Evolutionary conservation across 495 filamentous ascomycete species (phyloP).

Genomic region (Lasiosphaeria ovina): DNA sequence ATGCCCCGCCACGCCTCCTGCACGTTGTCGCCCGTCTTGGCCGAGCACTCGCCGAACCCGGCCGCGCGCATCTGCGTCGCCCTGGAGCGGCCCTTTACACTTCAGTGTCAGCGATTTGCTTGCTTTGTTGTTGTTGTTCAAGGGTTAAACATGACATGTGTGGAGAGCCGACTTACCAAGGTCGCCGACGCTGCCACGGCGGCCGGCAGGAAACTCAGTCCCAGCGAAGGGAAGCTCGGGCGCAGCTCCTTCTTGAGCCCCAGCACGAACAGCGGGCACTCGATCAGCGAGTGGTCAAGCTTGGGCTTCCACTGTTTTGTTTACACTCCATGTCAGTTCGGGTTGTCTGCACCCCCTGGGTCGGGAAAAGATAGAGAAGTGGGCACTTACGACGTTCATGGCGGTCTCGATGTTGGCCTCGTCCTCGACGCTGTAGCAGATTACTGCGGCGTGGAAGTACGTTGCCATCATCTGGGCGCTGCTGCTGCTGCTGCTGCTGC

Average conservation of each 20-base stretch:
- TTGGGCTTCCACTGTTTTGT: slow-evolving; percentile 27
- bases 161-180: neutral
- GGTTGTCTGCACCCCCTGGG: neutral
- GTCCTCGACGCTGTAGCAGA: slow-evolving; percentile 31
- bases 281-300: slow-evolving; percentile 22
- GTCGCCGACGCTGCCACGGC: slow-evolving; percentile 1
- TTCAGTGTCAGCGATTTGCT: neutral
- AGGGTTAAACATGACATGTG: neutral
- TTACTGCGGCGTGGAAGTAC: slow-evolving; percentile 31
- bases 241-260: slow-evolving; percentile 29
- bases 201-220: slow-evolving; percentile 18
- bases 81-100: slow-evolving; percentile 6
- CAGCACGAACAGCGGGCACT: slow-evolving; percentile 24
- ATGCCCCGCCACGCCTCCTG: slow-evolving; percentile 14
- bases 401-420: slow-evolving; percentile 13
- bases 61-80: slow-evolving; percentile 7
- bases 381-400: slow-evolving; percentile 13
- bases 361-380: too few relatives aligned
- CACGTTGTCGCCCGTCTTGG: slow-evolving; percentile 19
- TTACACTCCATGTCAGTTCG: neutral
- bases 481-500: neutral
- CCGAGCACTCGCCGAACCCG: slow-evolving; percentile 28
- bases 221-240: slow-evolving; percentile 9
- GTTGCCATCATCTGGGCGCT: slow-evolving; percentile 11
- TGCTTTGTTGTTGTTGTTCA: neutral